Conservation (phyloP, 768 basidiomycete species). For the Phylloporus arenicola region DNA sequence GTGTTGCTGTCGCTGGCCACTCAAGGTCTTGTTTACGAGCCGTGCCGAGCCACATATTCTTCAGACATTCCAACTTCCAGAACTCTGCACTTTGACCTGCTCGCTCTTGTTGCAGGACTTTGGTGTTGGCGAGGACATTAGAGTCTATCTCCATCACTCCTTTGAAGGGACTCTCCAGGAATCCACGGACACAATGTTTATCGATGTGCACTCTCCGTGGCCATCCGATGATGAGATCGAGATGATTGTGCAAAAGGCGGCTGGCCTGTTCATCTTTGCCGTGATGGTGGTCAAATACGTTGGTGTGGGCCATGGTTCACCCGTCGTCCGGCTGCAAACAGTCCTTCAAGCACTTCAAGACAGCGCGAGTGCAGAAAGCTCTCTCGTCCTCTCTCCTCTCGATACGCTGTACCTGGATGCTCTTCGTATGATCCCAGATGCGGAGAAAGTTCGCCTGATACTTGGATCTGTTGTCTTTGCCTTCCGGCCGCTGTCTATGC, state of each 20-base stretch:
- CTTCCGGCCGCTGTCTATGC: conserved; percentile 10
- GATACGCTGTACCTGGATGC: conserved; percentile 15
- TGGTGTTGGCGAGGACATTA: conserved; percentile 21
- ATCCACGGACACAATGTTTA: not conserved
- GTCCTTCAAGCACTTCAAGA: conserved; percentile 9
- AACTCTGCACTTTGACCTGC: conserved; percentile 6
- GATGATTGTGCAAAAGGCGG: conserved; percentile 14
- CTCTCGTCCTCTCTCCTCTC: conserved; percentile 9
- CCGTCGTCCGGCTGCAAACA: conserved; percentile 5
- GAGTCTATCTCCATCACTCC: conserved; percentile 18
- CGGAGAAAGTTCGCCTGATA: conserved; percentile 5
- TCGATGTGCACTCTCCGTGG: conserved; percentile 9
- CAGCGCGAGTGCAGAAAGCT: not conserved
- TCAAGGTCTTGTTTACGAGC: conserved; percentile 25
- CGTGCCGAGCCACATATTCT: conserved; percentile 16
- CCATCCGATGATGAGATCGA: conserved; percentile 20
- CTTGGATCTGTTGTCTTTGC: conserved; percentile 14
- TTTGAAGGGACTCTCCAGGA: conserved; percentile 14
- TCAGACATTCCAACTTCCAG: conserved; percentile 16
- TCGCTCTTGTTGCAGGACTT: conserved; percentile 16
- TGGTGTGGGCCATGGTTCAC: conserved; percentile 7
- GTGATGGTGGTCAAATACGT: conserved; percentile 26
- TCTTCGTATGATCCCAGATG: conserved; percentile 7
- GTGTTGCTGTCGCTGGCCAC: conserved; percentile 13
- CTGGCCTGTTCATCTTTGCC: conserved; percentile 27